Conservation (phyloP, 1,284 basidiomycete species). For the Trametes versicolor region DNA sequence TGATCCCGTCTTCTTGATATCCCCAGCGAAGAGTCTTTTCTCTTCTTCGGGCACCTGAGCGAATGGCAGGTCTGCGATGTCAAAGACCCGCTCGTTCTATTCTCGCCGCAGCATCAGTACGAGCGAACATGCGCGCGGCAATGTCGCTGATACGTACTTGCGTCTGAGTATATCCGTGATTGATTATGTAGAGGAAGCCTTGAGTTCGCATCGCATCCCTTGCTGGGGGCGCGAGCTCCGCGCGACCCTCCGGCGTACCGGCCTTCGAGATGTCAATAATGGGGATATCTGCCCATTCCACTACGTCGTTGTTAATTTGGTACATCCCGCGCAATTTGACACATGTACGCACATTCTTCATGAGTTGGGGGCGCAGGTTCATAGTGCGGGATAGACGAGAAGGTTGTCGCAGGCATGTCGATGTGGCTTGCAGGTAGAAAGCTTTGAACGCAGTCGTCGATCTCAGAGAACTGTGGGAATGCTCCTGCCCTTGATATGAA, state of each 20-base stretch:
- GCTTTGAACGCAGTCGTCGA: no score
- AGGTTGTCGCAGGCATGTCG: conserved; percentile 25
- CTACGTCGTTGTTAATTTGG: conserved; percentile 43
- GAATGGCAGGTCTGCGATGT: conserved; percentile 47
- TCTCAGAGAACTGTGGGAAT: not conserved
- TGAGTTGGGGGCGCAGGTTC: conserved; percentile 36
- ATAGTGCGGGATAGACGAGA: conserved; percentile 36
- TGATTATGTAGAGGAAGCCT: conserved; percentile 72
- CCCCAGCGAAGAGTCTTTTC: conserved; percentile 61
- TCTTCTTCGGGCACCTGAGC: conserved; percentile 62
- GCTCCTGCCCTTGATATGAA: not conserved
- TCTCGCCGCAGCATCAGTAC: conserved; percentile 20
- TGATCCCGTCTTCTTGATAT: conserved; percentile 59
- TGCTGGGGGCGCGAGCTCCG: conserved; percentile 51
- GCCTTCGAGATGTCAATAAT: conserved; percentile 71
- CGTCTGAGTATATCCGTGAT: conserved; percentile 61
- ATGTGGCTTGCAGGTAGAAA: not conserved
- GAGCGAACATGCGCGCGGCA: not conserved
- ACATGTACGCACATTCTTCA: conserved; percentile 35
- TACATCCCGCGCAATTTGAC: no score
- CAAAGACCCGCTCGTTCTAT: conserved; percentile 43
- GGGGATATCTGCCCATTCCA: conserved; percentile 75
- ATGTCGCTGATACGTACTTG: conserved; percentile 47
- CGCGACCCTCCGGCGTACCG: conserved; percentile 56
- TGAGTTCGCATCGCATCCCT: conserved; percentile 67